phyloP scores from a whole-genome alignment of 2,329 filamentous ascomycete genomes.

The Colletotrichum sansevieriae region DNA sequence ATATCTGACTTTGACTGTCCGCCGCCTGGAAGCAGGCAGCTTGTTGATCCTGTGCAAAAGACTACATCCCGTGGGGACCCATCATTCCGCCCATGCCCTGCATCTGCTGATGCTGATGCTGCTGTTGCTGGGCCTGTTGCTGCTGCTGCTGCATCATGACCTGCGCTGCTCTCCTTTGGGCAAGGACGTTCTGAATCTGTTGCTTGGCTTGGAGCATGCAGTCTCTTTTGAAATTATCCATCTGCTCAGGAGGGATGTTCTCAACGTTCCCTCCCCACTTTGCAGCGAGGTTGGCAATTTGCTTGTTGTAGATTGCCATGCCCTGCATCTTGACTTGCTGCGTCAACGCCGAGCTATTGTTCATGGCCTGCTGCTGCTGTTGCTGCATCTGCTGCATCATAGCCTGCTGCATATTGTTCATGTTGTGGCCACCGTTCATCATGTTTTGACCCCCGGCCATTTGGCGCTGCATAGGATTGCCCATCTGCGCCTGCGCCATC shows the following conservation, averaged over 20 bases:
- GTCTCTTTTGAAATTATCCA: conserved; percentile 59
- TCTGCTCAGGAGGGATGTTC: conserved; percentile 60
- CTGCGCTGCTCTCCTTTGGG: conserved; percentile 52
- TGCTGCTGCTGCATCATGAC: conserved; percentile 54
- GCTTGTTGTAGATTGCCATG: conserved; percentile 54
- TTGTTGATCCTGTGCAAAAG: neutral
- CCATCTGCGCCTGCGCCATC: conserved; percentile 54
- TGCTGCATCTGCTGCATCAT: conserved; percentile 52
- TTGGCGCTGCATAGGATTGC: conserved; percentile 55
- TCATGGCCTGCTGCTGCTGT: conserved; percentile 55
- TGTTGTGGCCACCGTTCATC: conserved; percentile 54
- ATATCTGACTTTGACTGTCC: neutral
- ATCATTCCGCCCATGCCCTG: conserved; percentile 69
- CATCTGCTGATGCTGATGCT: conserved; percentile 53
- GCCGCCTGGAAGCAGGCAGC: too few relatives aligned
- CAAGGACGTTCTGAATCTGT: conserved; percentile 50
- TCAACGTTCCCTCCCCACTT: conserved; percentile 57
- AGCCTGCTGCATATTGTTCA: conserved; percentile 58
- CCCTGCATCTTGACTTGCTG: conserved; percentile 53
- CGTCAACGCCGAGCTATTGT: conserved; percentile 41
- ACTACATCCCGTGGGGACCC: conserved; percentile 63
- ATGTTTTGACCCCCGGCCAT: conserved; percentile 54
- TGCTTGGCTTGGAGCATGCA: conserved; percentile 56
- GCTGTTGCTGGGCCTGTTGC: conserved; percentile 49
- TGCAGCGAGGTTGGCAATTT: conserved; percentile 51